Evolutionary conservation across 352 stramenopile genomes (phyloP).

Genomic region (Phytopythium sindhum): DNA sequence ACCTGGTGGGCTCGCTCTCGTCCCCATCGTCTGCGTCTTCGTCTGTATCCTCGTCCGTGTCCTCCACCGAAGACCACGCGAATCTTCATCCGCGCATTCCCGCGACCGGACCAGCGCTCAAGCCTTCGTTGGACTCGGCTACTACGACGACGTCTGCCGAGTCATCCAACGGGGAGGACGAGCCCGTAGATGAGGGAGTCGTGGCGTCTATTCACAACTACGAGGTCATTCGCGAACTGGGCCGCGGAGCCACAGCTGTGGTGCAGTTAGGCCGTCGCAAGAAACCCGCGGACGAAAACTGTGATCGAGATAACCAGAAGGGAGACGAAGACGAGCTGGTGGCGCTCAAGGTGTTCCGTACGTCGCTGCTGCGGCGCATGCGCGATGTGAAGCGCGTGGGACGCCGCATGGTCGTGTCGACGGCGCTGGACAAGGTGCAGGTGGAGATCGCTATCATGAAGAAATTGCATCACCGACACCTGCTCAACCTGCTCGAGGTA

Average conservation of each 20-base stretch:
- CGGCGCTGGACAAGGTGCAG: constrained; percentile 83
- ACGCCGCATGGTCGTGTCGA: constrained; percentile 81
- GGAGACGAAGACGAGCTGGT: constrained; percentile 49
- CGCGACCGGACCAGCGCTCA: not conserved
- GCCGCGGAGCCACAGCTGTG: constrained; percentile 71
- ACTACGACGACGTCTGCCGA: constrained; percentile 34
- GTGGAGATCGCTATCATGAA: constrained; percentile 90
- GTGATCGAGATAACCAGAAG: too few species aligned
- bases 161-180: constrained; percentile 36
- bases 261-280: constrained; percentile 76
- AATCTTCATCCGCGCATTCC: too few species aligned
- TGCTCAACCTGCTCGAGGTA: constrained; percentile 79
- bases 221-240: constrained; percentile 74
- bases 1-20: constrained; percentile 2
- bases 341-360: constrained; percentile 85
- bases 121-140: constrained; percentile 31
- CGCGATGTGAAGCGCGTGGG: constrained; percentile 82
- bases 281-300: constrained; percentile 10
- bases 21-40: constrained; percentile 61
- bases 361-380: constrained; percentile 84
- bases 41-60: constrained; percentile 4
- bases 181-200: constrained; percentile 12
- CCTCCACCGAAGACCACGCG: not conserved
- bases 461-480: constrained; percentile 73
- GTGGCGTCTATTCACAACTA: constrained; percentile 63